Evolutionary conservation across 768 basidiomycete species (phyloP), one percentile per base, ranked within the genome.

Genomic region (Boletellus sp.): DNA sequence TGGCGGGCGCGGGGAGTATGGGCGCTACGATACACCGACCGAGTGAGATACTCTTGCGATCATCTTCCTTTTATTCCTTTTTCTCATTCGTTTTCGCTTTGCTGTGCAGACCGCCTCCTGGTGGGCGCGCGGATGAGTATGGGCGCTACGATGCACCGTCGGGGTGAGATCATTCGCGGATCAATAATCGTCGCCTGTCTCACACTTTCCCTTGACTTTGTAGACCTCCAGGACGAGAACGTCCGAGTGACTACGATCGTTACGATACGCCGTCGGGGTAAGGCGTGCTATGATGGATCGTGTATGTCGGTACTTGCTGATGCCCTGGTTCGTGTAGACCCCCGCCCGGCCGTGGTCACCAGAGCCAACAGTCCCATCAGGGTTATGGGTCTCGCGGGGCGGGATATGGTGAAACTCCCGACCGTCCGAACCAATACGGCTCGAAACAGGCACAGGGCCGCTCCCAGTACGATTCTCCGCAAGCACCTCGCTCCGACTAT

Each of bases 81-180:
- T 28, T 20, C 34, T 44, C 12, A 43, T 7, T 28, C n/a, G n/a
- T n/a, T 13, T n/a, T 3, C 16, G 8, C n/a, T 31, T 23, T 22
- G 17, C 10, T 43, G 4, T 11, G 20, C 17, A 50, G 48, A 36
- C 48, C 42, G 3, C 42, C 40, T 23, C 24, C 26, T 31, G 45
- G 48, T 22, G 24, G 24, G 24, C 24, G 24, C 34, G 28, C 10
- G 41, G 48, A 20, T 12, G 53, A 47, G 2, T 15, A 57, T 32
- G 50, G 36, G 12, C 46, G 24, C 35, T 52, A 52, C 35, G 50
- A 41, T 46, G 23, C 17, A 12, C 50, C 55, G 3, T 10, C 45
- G 24, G 56, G 55, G 56, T 56, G 48, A 56, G 54, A 42, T 4
- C n/a, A n/a, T n/a, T n/a, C n/a, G n/a, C n/a, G n/a, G n/a, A n/a